phyloP scores from a whole-genome alignment of 108 stramenopile species.

The Cyclotella kingstonii region DNA sequence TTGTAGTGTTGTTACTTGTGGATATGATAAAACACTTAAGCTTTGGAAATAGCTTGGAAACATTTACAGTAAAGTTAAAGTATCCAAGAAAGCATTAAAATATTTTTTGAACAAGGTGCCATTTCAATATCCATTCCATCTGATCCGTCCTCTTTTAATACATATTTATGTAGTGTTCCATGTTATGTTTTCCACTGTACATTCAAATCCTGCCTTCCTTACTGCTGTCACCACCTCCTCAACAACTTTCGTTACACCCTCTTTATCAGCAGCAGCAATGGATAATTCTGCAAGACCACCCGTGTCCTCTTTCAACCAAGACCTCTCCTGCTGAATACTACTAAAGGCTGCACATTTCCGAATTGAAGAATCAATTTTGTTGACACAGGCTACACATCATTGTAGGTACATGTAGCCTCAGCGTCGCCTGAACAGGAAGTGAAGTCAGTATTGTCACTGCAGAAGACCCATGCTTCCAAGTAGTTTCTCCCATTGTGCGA shows the following conservation, averaged over 20 bases:
- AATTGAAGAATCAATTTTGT: slow-evolving; percentile 66
- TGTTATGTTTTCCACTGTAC: slow-evolving; percentile 25
- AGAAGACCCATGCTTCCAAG: no score
- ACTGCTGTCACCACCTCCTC: slow-evolving; percentile 32
- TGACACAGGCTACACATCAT: slow-evolving; percentile 88
- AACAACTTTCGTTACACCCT: slow-evolving; percentile 31
- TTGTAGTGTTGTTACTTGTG: slow-evolving; percentile 68
- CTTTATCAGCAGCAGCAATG: slow-evolving; percentile 15
- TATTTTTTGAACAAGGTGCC: no score
- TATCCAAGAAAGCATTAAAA: no score
- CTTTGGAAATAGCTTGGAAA: slow-evolving; percentile 61
- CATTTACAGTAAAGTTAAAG: not conserved
- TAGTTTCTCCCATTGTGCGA: not conserved
- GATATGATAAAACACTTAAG: slow-evolving; percentile 90
- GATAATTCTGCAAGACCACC: slow-evolving; percentile 48
- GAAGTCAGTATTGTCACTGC: not conserved
- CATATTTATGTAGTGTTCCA: no score
- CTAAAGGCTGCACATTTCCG: slow-evolving; percentile 32
- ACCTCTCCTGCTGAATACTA: slow-evolving; percentile 38
- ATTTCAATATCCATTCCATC: no score
- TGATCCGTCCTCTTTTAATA: no score
- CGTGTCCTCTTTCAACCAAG: slow-evolving; percentile 57
- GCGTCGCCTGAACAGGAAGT: slow-evolving; percentile 6
- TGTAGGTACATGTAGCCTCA: slow-evolving; percentile 62
- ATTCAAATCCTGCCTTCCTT: slow-evolving; percentile 38